Evolutionary conservation across 106 monocot species (phyloP).

Genomic region (Apostasia ramifera): DNA sequence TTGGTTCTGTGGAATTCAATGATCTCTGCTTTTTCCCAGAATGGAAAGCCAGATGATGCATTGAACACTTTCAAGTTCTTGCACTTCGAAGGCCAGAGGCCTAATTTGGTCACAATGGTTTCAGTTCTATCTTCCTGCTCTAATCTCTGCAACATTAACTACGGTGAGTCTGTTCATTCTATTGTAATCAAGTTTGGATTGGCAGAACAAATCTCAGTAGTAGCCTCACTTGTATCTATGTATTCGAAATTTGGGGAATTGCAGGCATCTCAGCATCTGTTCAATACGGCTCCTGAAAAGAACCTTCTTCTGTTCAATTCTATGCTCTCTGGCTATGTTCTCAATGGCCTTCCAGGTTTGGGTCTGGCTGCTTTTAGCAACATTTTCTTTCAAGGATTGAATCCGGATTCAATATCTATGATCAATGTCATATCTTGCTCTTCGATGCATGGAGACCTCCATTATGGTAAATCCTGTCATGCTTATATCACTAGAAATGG

Average conservation of each 20-base stretch:
- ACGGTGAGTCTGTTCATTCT: slow-evolving; percentile 41
- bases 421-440: slow-evolving; percentile 36
- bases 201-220: slow-evolving; percentile 18
- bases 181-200: slow-evolving; percentile 36
- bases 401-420: slow-evolving; percentile 45
- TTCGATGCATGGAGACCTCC: slow-evolving; percentile 14
- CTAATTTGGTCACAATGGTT: slow-evolving; percentile 45
- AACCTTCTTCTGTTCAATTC: slow-evolving; percentile 48
- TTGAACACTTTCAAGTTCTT: slow-evolving; percentile 32
- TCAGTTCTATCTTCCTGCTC: slow-evolving; percentile 34
- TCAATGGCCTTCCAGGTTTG: slow-evolving; percentile 17
- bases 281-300: slow-evolving; percentile 21
- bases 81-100: slow-evolving; percentile 15
- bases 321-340: slow-evolving; percentile 50
- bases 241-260: slow-evolving; percentile 52
- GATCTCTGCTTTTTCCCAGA: slow-evolving; percentile 43
- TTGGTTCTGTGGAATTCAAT: slow-evolving; percentile 53
- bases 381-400: slow-evolving; percentile 27
- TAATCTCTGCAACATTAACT: slow-evolving; percentile 16
- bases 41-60: slow-evolving; percentile 18
- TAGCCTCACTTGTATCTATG: slow-evolving; percentile 44
- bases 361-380: slow-evolving; percentile 24
- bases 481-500: slow-evolving; percentile 42
- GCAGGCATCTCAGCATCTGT: slow-evolving; percentile 30
- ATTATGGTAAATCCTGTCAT: slow-evolving; percentile 36